Percentiles rank a stretch among this genome's conserved stretches.
Evolutionary conservation across 768 basidiomycete genomes (phyloP).

Genomic region (Boletus barrowsii): DNA sequence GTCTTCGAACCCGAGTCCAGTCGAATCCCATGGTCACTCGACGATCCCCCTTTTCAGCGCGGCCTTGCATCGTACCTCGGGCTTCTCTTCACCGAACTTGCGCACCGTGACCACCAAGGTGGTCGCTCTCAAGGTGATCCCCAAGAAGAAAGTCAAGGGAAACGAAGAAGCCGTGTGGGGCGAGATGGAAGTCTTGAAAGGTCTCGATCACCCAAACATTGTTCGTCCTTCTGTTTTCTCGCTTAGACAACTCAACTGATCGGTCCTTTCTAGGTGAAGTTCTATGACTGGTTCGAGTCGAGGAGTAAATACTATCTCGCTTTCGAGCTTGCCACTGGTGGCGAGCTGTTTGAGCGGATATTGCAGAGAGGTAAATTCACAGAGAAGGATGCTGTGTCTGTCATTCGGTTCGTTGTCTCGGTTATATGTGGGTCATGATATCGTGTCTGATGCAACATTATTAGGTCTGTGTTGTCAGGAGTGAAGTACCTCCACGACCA

Average conservation of each 20-base stretch:
- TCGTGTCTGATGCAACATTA: neutral
- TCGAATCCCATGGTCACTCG: conserved; percentile 21
- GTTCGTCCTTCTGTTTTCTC: conserved; percentile 41
- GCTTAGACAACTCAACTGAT: neutral
- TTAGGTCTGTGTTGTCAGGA: conserved; percentile 77
- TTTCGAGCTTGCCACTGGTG: conserved; percentile 91
- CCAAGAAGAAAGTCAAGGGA: conserved; percentile 93
- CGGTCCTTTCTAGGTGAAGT: conserved; percentile 67
- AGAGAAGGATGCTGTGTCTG: conserved; percentile 81
- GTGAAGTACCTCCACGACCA: conserved; percentile 89
- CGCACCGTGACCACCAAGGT: conserved; percentile 52
- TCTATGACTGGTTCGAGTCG: conserved; percentile 96
- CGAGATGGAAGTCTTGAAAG: conserved; percentile 92
- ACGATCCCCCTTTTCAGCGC: conserved; percentile 30
- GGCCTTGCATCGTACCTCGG: conserved; percentile 19
- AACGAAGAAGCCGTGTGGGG: conserved; percentile 86
- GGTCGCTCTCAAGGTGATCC: conserved; percentile 86
- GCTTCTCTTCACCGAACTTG: conserved; percentile 23
- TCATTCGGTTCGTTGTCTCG: conserved; percentile 55
- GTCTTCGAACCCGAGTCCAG: conserved; percentile 22
- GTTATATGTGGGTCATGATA: neutral
- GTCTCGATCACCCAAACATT: conserved; percentile 87
- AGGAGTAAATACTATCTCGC: conserved; percentile 92
- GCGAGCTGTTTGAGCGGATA: conserved; percentile 92
- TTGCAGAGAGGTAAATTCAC: conserved; percentile 86